phyloP scores from a whole-genome alignment of 2,329 filamentous ascomycete species.

The Aureobasidium zeae region DNA sequence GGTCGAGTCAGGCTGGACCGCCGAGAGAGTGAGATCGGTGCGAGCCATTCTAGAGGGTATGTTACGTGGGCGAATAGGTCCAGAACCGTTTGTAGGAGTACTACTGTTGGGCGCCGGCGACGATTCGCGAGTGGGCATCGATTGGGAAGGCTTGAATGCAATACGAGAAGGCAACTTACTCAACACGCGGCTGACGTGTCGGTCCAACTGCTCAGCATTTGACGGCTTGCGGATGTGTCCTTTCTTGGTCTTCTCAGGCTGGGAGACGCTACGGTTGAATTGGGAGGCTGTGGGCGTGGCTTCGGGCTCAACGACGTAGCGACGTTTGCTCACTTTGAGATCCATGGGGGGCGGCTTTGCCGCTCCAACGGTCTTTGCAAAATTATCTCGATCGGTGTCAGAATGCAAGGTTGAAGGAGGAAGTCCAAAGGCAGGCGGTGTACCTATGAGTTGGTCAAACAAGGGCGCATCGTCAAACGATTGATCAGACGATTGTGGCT shows the following conservation, averaged over 20 bases:
- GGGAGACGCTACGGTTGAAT: neutral
- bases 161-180: slow-evolving; percentile 37
- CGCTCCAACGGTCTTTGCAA: slow-evolving; percentile 5
- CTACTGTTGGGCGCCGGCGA: neutral
- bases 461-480: neutral
- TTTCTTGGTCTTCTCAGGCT: neutral
- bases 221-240: slow-evolving; percentile 5
- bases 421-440: slow-evolving; percentile 9
- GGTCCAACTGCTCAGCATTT: slow-evolving; percentile 63
- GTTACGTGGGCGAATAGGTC: neutral
- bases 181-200: slow-evolving; percentile 31
- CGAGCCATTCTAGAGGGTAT: neutral
- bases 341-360: slow-evolving; percentile 32
- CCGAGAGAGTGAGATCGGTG: slow-evolving; percentile 16
- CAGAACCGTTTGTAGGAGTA: neutral
- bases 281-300: neutral
- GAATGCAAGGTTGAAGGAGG: slow-evolving; percentile 14
- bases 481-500: neutral
- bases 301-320: slow-evolving; percentile 17
- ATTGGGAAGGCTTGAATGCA: slow-evolving; percentile 54
- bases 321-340: slow-evolving; percentile 35
- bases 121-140: slow-evolving; percentile 28
- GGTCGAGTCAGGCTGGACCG: slow-evolving; percentile 4
- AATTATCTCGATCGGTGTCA: slow-evolving; percentile 16
- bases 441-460: neutral